These are phyloP conservation scores for Aspergillus biplanus DNA, from an alignment of 495 filamentous ascomycete genomes.

Conservation along the genomic window DNA sequence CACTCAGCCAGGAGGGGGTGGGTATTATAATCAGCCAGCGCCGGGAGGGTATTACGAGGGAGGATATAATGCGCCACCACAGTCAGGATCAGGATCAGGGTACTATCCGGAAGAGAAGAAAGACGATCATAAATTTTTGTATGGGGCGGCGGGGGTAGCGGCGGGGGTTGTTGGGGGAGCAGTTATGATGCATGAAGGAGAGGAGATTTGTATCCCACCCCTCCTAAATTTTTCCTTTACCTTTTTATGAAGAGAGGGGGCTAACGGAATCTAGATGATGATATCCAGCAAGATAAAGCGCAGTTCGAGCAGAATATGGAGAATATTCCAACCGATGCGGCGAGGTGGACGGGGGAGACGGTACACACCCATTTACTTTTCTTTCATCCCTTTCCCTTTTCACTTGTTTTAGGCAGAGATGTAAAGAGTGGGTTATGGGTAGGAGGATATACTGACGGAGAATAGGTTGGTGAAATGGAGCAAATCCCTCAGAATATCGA, in stretches of 20 bases:
- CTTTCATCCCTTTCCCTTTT: not conserved
- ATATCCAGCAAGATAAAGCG: slow-evolving; percentile 35
- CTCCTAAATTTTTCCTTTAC: slow-evolving; percentile 17
- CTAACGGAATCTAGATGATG: slow-evolving; percentile 31
- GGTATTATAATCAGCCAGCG: too few species aligned
- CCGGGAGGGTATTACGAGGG: too few species aligned
- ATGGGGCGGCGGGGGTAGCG: slow-evolving; percentile 53
- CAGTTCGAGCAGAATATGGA: slow-evolving; percentile 38
- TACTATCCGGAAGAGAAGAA: slow-evolving; percentile 30
- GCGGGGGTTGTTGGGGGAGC: slow-evolving; percentile 57
- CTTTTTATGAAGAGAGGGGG: slow-evolving; percentile 26
- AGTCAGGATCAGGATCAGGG: slow-evolving; percentile 34
- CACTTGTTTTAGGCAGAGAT: not conserved
- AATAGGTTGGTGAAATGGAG: slow-evolving; percentile 40
- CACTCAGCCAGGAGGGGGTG: too few species aligned
- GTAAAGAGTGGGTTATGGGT: not conserved
- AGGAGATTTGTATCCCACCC: slow-evolving; percentile 44
- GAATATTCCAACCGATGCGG: slow-evolving; percentile 44
- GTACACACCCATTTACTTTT: slow-evolving; percentile 20
- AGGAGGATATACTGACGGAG: not conserved
- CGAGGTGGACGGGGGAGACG: slow-evolving; percentile 42
- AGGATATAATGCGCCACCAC: slow-evolving; percentile 2
- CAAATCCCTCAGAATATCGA: slow-evolving; percentile 39
- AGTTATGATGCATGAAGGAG: slow-evolving; percentile 49
- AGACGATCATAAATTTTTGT: slow-evolving; percentile 42